Base-by-base conservation (phyloP, 148 eudicot species). In the Heliamphora exappendiculata region DNA sequence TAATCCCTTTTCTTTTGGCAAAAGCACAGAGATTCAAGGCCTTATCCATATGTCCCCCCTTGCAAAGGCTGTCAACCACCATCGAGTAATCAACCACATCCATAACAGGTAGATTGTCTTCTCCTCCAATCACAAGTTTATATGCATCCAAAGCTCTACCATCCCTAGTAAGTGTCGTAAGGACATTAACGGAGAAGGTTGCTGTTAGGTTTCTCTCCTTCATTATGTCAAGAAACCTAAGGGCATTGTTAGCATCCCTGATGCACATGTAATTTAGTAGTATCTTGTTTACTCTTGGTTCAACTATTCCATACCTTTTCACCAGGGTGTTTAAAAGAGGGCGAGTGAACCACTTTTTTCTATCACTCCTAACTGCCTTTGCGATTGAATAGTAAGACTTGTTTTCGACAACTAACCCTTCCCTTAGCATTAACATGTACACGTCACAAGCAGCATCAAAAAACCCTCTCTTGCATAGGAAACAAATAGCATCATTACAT, bases 31-130 rank as follows among this genome's bases (percentile, higher is more conserved):
- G 74, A 84, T 85, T 82, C 71, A 95, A 74, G 44, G 98, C 97
- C 83, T 89, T 91, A n/a, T 83, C 83, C 42, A 95, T 67, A 75
- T 84, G 82, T 58, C 89, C 91, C 82, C 51, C 89, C 83, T 92
- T 92, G 86, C 97, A 87, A 47, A 95, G 96, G 63, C 94, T 84
- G 75, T 95, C 90, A 45, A 91, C 85, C 28, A 95, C 64, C 76
- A 84, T 65, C 3, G 96, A 81, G 83, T 91, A 95, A 70, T 91
- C 91, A 78, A 90, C 84, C 68, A 88, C 89, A 79, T 86, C 86
- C 86, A 87, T 72, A 63, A 36, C 16, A 62, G 88, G 85, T 47
- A 85, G 73, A 79, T 79, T 81, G 72, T 79, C 77, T 76, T 83
- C 77, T 39, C 90, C 89, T 63, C 80, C 87, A 75, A 81, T 62